These are phyloP conservation scores for Botryotinia globosa DNA, from an alignment of 2,329 filamentous ascomycete genomes.

Conservation along the genomic window DNA sequence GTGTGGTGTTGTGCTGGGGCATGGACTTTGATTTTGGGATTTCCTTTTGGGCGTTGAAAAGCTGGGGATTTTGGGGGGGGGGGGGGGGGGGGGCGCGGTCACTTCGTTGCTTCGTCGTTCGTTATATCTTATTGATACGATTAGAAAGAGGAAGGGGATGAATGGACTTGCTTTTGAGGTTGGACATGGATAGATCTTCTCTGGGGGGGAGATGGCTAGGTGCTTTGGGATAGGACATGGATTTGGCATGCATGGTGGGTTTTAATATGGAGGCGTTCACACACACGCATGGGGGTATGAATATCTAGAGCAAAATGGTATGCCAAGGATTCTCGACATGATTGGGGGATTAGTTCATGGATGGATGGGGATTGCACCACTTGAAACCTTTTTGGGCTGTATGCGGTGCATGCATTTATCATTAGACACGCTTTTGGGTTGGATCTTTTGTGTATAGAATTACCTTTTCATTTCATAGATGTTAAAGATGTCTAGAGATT, in stretches of 20 bases:
- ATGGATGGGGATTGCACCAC: background rate
- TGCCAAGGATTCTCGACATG: background rate
- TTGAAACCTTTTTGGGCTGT: background rate
- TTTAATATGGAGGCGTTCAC: background rate
- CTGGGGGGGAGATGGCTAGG: background rate
- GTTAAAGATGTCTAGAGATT: background rate
- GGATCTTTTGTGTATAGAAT: background rate
- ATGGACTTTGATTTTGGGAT: background rate
- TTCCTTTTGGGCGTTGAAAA: background rate
- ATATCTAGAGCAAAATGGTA: background rate
- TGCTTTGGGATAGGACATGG: background rate
- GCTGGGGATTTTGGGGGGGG: background rate
- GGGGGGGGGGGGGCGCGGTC: no score
- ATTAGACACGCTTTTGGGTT: background rate
- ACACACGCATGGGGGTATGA: background rate
- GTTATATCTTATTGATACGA: background rate
- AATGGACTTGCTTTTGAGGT: background rate
- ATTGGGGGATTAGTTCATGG: background rate
- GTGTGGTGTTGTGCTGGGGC: background rate
- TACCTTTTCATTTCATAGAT: background rate
- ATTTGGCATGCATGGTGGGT: background rate
- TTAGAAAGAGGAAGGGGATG: background rate
- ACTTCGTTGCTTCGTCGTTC: background rate
- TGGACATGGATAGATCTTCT: slow-evolving; percentile 7
- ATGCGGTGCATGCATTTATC: background rate